Base-by-base conservation (phyloP, 768 basidiomycete species). In the Fomitopsis pulvina region DNA sequence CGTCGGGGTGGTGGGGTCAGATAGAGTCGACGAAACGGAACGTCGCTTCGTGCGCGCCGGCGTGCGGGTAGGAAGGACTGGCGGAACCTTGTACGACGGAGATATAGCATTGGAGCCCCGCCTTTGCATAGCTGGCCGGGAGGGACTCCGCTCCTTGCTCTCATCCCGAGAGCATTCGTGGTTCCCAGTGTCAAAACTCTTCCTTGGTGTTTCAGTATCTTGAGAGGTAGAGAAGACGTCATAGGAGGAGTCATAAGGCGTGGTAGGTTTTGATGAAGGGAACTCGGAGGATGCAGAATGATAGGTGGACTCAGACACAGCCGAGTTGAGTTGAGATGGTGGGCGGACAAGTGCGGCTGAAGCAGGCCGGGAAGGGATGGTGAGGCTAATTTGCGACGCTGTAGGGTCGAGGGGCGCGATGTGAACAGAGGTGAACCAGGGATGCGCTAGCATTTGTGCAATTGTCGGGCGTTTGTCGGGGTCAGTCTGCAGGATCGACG, bases 11-110 rank as follows among this genome's bases (percentile, higher is more conserved):
- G 70, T 70, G 9, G 76, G 60, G 45, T 85, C 81, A 27, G 87
- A 87, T 52, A 92, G 71, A 6, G 83, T 85, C 2, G 92, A 95
- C 1, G 93, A 95, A 4, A 97, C 86, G 2, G 93, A 96, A 21
- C 95, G 87, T 3, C 95, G 85, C 64, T 99, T 99, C 2, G 95
- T 98, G 10, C 94, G 81, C 3, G 85, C 92, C 3, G 95, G 95
- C 0, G 95, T 99, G 10, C 94, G 87, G 21, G 82, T 71, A 3
- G 91, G 82, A 55, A 79, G 71, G 0, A 76, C 63, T 25, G 85
- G 82, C 24, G 89, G 78, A 12, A 73, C 60, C 47, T 59, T 65
- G 22, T 45, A 40, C 2, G 61, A 54, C 6, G 27, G 26, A 24
- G 45, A 39, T 1, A 50, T 54, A 16, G 58, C 25, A 39, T 29